Percentiles rank a stretch among this genome's conserved stretches.
Evolutionary conservation across 805 yeast species (phyloP).

Genomic region (Kluyveromyces siamensis): DNA sequence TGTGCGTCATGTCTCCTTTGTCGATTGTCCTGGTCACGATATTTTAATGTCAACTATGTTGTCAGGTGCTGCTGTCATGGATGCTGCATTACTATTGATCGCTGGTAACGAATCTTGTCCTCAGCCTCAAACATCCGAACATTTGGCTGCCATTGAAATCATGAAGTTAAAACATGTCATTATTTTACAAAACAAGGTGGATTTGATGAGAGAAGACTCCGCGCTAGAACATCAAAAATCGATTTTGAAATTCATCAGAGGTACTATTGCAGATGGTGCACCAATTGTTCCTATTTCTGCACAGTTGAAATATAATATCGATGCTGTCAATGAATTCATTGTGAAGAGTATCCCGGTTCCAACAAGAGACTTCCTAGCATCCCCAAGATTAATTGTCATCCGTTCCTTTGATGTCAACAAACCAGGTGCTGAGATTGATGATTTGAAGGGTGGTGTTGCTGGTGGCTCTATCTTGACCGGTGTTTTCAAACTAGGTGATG

Average conservation of each 20-base stretch:
- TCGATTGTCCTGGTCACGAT: conserved; percentile 99
- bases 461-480: conserved; percentile 98
- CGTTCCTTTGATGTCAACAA: conserved; percentile 98
- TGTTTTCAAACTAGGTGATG: conserved; percentile 95
- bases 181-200: conserved; percentile 95
- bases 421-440: conserved; percentile 97
- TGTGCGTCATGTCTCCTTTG: conserved; percentile 95
- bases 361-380: conserved; percentile 84
- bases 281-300: conserved; percentile 99
- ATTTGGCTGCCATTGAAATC: conserved; percentile 98
- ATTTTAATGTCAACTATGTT: conserved; percentile 99
- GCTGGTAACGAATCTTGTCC: conserved; percentile 99
- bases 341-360: conserved; percentile 94
- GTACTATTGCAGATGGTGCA: conserved; percentile 98
- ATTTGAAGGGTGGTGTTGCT: conserved; percentile 98
- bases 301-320: conserved; percentile 95
- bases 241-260: conserved; percentile 84
- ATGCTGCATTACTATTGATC: conserved; percentile 89
- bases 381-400: conserved; percentile 92
- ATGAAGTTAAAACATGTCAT: conserved; percentile 97
- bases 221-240: conserved; percentile 95
- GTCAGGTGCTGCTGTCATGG: conserved; percentile 99
- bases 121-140: conserved; percentile 99
- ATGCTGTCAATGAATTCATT: conserved; percentile 95
- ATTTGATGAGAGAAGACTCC: conserved; percentile 93